Percentiles rank a stretch among this genome's conserved stretches.
Evolutionary conservation across 1,284 basidiomycete genomes (phyloP).

Genomic region (Boletus nobilissimus): DNA sequence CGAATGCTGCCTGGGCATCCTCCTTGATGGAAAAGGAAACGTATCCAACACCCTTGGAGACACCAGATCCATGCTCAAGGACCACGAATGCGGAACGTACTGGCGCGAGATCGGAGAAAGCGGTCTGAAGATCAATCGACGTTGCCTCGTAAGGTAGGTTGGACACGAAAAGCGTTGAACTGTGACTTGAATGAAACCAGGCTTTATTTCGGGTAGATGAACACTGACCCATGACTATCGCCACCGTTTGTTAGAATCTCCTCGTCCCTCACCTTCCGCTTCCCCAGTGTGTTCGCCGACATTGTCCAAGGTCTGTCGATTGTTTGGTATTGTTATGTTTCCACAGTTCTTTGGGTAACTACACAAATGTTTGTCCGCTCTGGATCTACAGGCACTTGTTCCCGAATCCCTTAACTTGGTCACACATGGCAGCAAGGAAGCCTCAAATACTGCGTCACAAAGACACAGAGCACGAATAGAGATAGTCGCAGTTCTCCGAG

Average conservation of each 20-base stretch:
- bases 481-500: too few species aligned
- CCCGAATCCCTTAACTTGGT: too few species aligned
- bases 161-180: conserved; percentile 82
- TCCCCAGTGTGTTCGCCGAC: too few species aligned
- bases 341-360: too few species aligned
- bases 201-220: background rate
- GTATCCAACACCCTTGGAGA: conserved; percentile 99
- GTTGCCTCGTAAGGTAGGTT: conserved; percentile 91
- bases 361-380: too few species aligned
- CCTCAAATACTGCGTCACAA: too few species aligned
- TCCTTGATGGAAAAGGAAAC: conserved; percentile 92
- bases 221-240: conserved; percentile 38
- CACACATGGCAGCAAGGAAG: too few species aligned
- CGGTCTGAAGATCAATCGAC: conserved; percentile 87
- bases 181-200: conserved; percentile 35
- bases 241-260: conserved; percentile 35
- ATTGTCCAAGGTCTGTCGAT: too few species aligned
- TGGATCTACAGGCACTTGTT: too few species aligned
- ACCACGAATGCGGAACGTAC: conserved; percentile 96
- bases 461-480: too few species aligned
- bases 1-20: conserved; percentile 85
- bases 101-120: conserved; percentile 96
- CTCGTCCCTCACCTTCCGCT: too few species aligned
- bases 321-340: too few species aligned
- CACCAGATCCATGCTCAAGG: conserved; percentile 78